Evolutionary conservation across 208 protist genomes (phyloP).

Genomic region (Trypanosoma boissoni): DNA sequence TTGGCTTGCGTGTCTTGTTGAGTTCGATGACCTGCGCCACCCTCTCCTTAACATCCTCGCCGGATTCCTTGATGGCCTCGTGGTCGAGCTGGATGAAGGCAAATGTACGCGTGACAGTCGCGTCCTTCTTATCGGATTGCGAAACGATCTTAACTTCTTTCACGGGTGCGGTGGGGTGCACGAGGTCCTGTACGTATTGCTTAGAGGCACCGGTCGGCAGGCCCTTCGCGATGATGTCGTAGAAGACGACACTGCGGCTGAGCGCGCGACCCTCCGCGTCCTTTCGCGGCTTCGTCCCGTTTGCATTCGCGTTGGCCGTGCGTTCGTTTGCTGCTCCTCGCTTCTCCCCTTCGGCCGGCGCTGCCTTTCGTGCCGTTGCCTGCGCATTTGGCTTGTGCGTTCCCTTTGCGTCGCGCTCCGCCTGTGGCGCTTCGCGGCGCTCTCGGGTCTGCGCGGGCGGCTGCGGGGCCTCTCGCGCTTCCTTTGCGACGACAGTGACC

Average conservation of each 20-base stretch:
- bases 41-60: constrained; percentile 36
- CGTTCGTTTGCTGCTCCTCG: constrained; percentile 3
- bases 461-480: no score
- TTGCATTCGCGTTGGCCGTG: background rate
- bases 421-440: background rate
- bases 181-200: constrained; percentile 48
- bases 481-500: constrained; percentile 16
- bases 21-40: constrained; percentile 31
- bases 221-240: constrained; percentile 78
- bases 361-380: background rate
- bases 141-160: constrained; percentile 63
- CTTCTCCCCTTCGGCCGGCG: no score
- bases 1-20: constrained; percentile 18
- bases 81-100: constrained; percentile 78
- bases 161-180: constrained; percentile 39
- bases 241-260: constrained; percentile 49
- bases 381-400: no score
- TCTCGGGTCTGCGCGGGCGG: background rate
- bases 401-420: constrained; percentile 11
- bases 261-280: constrained; percentile 23
- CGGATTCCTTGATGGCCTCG: constrained; percentile 41
- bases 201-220: constrained; percentile 48
- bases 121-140: constrained; percentile 43
- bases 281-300: constrained; percentile 10
- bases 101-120: constrained; percentile 51